A percentile compares a stretch with the other conserved stretches of the same genome.
Conservation (phyloP, 1,284 basidiomycete species). For the Cystobasidium slooffiae region DNA sequence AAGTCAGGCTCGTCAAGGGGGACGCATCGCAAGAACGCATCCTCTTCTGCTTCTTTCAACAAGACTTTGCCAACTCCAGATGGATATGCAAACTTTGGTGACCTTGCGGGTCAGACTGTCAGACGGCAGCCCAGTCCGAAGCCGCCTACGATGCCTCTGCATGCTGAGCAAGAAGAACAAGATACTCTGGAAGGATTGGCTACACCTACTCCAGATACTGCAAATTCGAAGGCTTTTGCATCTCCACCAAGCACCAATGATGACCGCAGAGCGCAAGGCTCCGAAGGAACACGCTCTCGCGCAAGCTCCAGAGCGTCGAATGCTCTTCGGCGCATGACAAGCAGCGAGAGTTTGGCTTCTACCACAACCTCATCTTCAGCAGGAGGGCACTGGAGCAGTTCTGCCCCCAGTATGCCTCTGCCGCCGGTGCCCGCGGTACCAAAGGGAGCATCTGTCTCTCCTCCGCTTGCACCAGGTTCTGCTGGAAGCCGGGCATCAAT, state of each 20-base stretch:
- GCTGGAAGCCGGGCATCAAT: neutral
- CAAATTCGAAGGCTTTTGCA: constrained; percentile 10
- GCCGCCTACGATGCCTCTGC: neutral
- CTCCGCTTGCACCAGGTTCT: constrained; percentile 6
- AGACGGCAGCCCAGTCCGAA: constrained; percentile 6
- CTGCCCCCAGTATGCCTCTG: constrained; percentile 3
- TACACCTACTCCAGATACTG: constrained; percentile 20
- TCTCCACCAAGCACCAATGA: neutral
- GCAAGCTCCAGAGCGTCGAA: constrained; percentile 24
- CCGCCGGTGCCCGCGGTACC: constrained; percentile 8
- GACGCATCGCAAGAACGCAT: constrained; percentile 16
- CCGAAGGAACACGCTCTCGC: constrained; percentile 11
- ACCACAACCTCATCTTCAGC: constrained; percentile 11
- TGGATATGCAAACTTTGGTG: constrained; percentile 10
- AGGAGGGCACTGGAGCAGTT: neutral
- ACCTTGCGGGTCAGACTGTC: constrained; percentile 2
- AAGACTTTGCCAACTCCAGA: constrained; percentile 2
- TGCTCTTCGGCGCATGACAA: constrained; percentile 14
- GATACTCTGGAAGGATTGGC: constrained; percentile 7
- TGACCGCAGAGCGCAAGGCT: constrained; percentile 3
- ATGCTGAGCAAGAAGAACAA: constrained; percentile 7
- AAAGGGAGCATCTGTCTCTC: neutral
- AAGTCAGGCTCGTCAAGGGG: neutral
- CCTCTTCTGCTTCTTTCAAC: constrained; percentile 5
- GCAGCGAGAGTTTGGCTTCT: constrained; percentile 34